phyloP scores from a whole-genome alignment of 306 rosid species.

The Castanospermum australe region DNA sequence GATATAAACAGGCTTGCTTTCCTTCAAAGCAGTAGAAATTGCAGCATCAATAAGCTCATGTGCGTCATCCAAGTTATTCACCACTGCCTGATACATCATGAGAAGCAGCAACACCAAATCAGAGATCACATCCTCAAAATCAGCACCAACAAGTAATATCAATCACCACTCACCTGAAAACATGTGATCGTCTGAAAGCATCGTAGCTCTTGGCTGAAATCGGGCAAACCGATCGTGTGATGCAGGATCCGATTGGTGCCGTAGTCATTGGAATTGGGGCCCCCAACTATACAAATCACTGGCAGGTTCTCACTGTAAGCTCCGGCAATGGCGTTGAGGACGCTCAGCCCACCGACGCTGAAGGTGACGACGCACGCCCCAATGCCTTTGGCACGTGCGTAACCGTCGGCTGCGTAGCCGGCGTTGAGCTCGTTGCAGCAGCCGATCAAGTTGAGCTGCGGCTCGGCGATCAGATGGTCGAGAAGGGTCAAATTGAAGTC shows the following conservation, averaged over 20 bases:
- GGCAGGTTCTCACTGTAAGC: slow-evolving; percentile 85
- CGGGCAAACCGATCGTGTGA: slow-evolving; percentile 79
- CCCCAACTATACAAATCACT: slow-evolving; percentile 75
- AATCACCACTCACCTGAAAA: slow-evolving; percentile 43
- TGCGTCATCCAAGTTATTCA: slow-evolving; percentile 78
- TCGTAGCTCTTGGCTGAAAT: slow-evolving; percentile 70
- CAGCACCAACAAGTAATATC: not conserved
- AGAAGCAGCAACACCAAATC: not conserved
- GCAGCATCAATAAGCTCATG: slow-evolving; percentile 87
- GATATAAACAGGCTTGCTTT: slow-evolving; percentile 85
- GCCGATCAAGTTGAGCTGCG: slow-evolving; percentile 66
- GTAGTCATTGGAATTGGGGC: slow-evolving; percentile 83
- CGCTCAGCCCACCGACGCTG: slow-evolving; percentile 92
- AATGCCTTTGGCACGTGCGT: slow-evolving; percentile 74
- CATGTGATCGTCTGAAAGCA: slow-evolving; percentile 87
- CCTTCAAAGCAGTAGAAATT: slow-evolving; percentile 86
- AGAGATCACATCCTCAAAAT: not conserved
- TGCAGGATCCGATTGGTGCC: slow-evolving; percentile 87
- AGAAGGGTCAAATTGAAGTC: slow-evolving; percentile 84
- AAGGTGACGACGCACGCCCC: slow-evolving; percentile 90
- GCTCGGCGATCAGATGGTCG: slow-evolving; percentile 76
- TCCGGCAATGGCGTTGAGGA: slow-evolving; percentile 87
- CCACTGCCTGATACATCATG: slow-evolving; percentile 61
- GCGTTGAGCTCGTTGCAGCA: slow-evolving; percentile 97
- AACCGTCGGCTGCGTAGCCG: slow-evolving; percentile 89